Evolutionary conservation across 768 basidiomycete species (phyloP), one percentile per base, ranked within the genome.

Genomic region (Ephemerocybe angulata): DNA sequence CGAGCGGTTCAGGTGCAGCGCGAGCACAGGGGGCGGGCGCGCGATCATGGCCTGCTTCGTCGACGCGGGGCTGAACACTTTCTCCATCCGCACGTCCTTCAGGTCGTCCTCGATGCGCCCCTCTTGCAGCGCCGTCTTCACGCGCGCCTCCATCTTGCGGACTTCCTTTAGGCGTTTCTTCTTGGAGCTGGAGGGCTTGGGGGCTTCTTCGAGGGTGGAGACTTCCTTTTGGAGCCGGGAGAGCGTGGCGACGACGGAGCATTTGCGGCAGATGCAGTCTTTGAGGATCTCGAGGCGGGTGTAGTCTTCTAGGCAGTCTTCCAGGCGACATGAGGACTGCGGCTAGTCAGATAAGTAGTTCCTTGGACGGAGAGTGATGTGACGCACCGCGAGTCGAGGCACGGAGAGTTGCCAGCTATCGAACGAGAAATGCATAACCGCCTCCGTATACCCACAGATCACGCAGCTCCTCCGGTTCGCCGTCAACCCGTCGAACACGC

Each of bases 21-120:
- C 86, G 15, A 98, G 83, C 1, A 95, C 84, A 3, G 82, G 83
- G 0, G 97, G 96, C 13, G 97, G 90, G 85, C 93, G 76, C 27
- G 93, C 93, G 57, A 93, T 80, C 87, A 95, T 93, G n/a, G 88
- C 86, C 67, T 91, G 90, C 68, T 93, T 93, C 19, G 89, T 93
- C 5, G 88, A 91, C 19, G 85, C 83, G 51, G 77, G 76, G 60
- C 88, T 87, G 43, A 83, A 70, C 1, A 89, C 85, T 64, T 84
- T 86, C 70, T 94, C 91, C 60, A 95, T 73, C 61, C 82, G 83
- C 53, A 95, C 76, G 25, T 88, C 92, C 60, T 86, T 86, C 50
- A 94, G 57, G 50, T 93, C 90, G 54, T 93, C 88, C 69, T 95
- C 90, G 17, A 94, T 85, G 25, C 89, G 75, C 1, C 86, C 86